A percentile compares a stretch with the other conserved stretches of the same genome.
These are phyloP conservation scores for Chlorella vulgaris DNA, from an alignment of 139 green algal genomes.

Conservation along the genomic window DNA sequence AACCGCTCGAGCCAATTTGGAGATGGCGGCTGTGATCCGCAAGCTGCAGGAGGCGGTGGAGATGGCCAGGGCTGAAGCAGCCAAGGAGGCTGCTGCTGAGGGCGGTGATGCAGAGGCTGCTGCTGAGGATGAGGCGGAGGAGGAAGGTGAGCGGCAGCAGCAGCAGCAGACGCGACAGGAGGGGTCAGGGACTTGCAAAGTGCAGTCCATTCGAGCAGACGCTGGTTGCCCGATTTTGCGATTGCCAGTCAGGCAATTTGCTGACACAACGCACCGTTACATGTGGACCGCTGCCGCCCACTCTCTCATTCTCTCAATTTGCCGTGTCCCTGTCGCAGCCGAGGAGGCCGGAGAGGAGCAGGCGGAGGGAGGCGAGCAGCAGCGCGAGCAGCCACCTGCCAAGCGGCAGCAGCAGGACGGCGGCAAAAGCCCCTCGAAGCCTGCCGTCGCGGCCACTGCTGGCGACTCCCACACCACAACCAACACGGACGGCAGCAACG, in stretches of 20 bases:
- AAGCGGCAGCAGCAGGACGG: slow-evolving; percentile 23
- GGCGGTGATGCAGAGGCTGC: slow-evolving; percentile 13
- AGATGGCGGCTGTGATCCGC: slow-evolving; percentile 70
- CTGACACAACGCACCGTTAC: too few species aligned
- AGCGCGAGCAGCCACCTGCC: slow-evolving; percentile 34
- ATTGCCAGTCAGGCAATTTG: too few species aligned
- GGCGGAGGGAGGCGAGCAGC: slow-evolving; percentile 14
- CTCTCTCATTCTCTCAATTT: background rate
- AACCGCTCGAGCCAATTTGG: slow-evolving; percentile 68
- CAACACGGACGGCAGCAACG: slow-evolving; percentile 1
- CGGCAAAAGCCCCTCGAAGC: background rate
- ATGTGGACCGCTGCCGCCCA: background rate
- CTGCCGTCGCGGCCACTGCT: background rate
- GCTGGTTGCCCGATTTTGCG: too few species aligned
- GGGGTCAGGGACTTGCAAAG: too few species aligned
- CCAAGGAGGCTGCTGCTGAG: slow-evolving; percentile 37
- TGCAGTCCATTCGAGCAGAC: too few species aligned
- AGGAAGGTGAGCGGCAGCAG: slow-evolving; percentile 15
- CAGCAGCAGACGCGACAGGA: too few species aligned
- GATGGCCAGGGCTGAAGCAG: slow-evolving; percentile 34
- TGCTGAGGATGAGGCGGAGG: slow-evolving; percentile 2
- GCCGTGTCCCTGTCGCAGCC: background rate
- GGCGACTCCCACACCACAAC: slow-evolving; percentile 18
- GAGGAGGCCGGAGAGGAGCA: slow-evolving; percentile 13
- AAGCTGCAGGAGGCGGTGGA: slow-evolving; percentile 59